Percentiles rank a stretch among this genome's conserved stretches.
Conservation (phyloP, 306 rosid species). For the Hippophae tibetana region DNA sequence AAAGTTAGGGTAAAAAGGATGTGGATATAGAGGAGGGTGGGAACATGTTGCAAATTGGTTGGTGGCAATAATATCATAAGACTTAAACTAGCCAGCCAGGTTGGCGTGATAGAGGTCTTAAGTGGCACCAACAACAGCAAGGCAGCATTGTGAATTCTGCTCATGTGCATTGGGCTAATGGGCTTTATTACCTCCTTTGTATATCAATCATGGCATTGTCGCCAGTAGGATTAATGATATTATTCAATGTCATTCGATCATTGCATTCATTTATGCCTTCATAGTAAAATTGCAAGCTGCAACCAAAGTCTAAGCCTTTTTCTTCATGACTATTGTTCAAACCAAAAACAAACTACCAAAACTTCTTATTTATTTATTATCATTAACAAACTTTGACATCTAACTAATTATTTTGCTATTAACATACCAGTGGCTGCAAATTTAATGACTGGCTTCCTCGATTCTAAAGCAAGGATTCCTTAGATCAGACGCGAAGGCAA, state of each 20-base stretch:
- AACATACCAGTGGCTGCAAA: conserved; percentile 4
- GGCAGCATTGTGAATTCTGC: background rate
- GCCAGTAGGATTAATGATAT: background rate
- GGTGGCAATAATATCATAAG: too few species aligned
- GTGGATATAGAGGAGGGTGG: too few species aligned
- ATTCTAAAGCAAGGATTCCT: background rate
- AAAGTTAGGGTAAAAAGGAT: too few species aligned
- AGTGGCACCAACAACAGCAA: background rate
- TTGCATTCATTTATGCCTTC: too few species aligned
- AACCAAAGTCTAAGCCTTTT: too few species aligned
- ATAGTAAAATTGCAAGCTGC: too few species aligned
- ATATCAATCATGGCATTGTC: background rate
- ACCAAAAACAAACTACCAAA: background rate
- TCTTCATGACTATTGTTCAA: background rate
- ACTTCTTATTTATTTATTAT: background rate
- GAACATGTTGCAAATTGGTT: too few species aligned
- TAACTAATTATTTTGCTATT: background rate
- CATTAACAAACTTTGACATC: background rate
- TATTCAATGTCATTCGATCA: background rate
- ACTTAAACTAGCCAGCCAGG: too few species aligned
- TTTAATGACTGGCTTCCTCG: conserved; percentile 1
- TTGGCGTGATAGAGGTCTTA: background rate
- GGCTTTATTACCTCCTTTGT: background rate
- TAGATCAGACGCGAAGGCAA: conserved; percentile 4
- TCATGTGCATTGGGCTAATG: background rate